These are phyloP conservation scores for Teunomyces atbi DNA, from an alignment of 805 yeast species.

Conservation along the genomic window DNA sequence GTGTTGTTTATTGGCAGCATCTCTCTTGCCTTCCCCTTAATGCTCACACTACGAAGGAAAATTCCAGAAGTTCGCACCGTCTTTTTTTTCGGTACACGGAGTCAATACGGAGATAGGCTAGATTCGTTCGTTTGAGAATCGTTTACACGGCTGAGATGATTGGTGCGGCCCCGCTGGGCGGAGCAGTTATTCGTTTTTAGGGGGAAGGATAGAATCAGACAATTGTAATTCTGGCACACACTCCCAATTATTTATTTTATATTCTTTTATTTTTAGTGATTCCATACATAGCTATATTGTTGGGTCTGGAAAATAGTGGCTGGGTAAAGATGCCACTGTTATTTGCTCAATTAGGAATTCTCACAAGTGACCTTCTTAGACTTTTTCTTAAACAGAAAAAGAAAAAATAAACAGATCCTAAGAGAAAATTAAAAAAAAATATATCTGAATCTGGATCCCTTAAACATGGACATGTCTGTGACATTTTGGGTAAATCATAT, in stretches of 20 bases:
- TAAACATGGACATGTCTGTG: not conserved
- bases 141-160: slow-evolving; percentile 1
- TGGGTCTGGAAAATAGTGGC: slow-evolving; percentile 1
- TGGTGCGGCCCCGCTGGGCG: not conserved
- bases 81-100: not conserved
- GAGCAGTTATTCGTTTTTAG: not conserved
- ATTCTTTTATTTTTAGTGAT: not conserved
- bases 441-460: not conserved
- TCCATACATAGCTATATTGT: not conserved
- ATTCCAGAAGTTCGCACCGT: slow-evolving; percentile 3
- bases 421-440: not conserved
- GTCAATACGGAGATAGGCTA: not conserved
- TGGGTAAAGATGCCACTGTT: not conserved
- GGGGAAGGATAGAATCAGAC: not conserved
- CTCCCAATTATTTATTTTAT: not conserved
- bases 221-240: not conserved
- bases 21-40: not conserved
- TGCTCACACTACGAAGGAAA: slow-evolving; percentile 1
- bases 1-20: no score
- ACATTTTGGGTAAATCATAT: not conserved
- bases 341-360: slow-evolving; percentile 1
- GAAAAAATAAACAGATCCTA: not conserved
- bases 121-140: not conserved
- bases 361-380: not conserved
- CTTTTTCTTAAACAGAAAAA: not conserved